Conservation (phyloP, 2,329 filamentous ascomycete species). For the Exophiala sp. region DNA sequence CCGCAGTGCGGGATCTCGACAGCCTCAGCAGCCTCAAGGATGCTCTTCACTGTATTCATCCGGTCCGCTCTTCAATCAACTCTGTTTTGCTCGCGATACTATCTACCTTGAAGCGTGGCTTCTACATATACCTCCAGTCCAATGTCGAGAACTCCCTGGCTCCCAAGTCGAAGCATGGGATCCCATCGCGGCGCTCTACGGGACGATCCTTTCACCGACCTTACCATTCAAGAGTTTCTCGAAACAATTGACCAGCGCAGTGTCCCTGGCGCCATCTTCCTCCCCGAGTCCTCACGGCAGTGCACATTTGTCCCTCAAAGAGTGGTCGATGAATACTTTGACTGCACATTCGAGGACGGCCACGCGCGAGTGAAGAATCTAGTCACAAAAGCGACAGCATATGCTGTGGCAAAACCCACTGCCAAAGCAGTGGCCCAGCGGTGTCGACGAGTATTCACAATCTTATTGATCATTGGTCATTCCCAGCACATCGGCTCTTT, state of each 20-base stretch:
- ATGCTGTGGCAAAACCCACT: neutral
- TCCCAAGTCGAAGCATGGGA: neutral
- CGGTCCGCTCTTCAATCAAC: neutral
- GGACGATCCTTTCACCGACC: neutral
- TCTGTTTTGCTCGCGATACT: neutral
- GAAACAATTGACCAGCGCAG: neutral
- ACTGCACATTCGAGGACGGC: neutral
- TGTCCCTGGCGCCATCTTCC: neutral
- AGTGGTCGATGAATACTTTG: neutral
- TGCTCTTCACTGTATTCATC: neutral
- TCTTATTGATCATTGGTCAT: slow-evolving; percentile 1
- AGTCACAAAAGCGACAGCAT: neutral
- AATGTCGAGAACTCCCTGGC: neutral
- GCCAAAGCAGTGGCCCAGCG: neutral
- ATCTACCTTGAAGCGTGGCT: neutral
- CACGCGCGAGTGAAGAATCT: neutral
- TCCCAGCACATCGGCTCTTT: slow-evolving; percentile 1
- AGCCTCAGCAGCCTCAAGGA: neutral
- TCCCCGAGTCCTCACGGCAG: neutral
- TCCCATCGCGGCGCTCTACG: neutral
- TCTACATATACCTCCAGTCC: neutral
- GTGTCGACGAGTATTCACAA: slow-evolving; percentile 2
- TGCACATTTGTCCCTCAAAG: neutral
- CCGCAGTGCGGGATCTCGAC: neutral
- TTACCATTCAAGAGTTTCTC: slow-evolving; percentile 2